Evolutionary conservation across 306 rosid genomes (phyloP).

Genomic region (apple (Malus domestica)): ASM211411v1 NC_041801.1:23078501-23079000

Average conservation of each 20-base stretch:
- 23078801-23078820: not conserved
- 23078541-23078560: slow-evolving; percentile 96
- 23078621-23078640: slow-evolving; percentile 93
- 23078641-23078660: slow-evolving; percentile 44
- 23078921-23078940: no score
- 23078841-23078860: not conserved
- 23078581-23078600: slow-evolving; percentile 85
- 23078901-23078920: no score
- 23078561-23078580: slow-evolving; percentile 92
- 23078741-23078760: not conserved
- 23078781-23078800: not conserved
- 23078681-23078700: not conserved
- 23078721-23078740: not conserved
- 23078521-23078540: slow-evolving; percentile 83
- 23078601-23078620: slow-evolving; percentile 95
- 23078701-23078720: not conserved
- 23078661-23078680: not conserved
- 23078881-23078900: no score
- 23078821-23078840: not conserved
- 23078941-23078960: no score
- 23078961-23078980: no score
- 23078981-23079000: no score
- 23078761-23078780: not conserved
- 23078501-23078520: slow-evolving; percentile 94
- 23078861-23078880: no score